Evolutionary conservation across 2,329 filamentous ascomycete species (phyloP).

Genomic region (Botrytis byssoidea): DNA sequence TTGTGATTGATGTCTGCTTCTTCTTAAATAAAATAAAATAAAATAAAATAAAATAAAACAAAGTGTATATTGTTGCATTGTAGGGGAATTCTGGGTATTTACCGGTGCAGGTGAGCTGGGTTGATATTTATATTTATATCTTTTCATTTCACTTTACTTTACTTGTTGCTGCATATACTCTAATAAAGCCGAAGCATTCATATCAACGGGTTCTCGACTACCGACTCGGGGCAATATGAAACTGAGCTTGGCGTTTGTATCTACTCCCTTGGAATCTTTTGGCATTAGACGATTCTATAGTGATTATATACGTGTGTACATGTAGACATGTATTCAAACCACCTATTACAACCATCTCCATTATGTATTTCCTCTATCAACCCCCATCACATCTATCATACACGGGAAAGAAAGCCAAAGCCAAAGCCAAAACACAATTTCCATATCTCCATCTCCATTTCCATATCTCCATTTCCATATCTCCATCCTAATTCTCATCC

Average conservation of each 20-base stretch:
- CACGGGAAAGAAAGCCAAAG: too few relatives aligned
- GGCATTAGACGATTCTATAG: neutral
- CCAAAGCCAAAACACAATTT: too few relatives aligned
- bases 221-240: too few relatives aligned
- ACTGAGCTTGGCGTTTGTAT: neutral
- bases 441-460: too few relatives aligned
- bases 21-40: neutral
- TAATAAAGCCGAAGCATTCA: too few relatives aligned
- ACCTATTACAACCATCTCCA: neutral
- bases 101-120: neutral
- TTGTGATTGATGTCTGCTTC: neutral
- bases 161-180: too few relatives aligned
- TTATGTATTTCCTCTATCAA: neutral
- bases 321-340: neutral
- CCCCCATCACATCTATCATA: rapidly evolving
- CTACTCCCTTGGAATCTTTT: neutral
- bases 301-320: neutral
- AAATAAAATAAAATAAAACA: neutral
- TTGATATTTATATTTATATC: too few relatives aligned
- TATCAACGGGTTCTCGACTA: too few relatives aligned
- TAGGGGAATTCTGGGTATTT: neutral
- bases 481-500: too few relatives aligned
- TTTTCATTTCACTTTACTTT: too few relatives aligned
- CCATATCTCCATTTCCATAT: too few relatives aligned
- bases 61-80: neutral